Conservation (phyloP, 2,329 filamentous ascomycete species). For the Claviceps capensis region DNA sequence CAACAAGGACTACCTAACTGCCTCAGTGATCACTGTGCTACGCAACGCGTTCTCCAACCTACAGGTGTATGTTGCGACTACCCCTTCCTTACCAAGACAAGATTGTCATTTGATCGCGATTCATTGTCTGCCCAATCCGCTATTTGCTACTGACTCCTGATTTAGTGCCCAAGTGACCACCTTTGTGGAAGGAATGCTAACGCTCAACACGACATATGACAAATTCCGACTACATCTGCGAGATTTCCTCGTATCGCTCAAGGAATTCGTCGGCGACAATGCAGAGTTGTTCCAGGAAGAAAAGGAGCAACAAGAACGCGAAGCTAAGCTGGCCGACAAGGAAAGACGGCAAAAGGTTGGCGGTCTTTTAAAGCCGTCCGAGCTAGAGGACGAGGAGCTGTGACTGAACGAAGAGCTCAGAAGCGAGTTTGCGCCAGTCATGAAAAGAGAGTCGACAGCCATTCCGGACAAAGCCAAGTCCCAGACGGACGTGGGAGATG, state of each 20-base stretch:
- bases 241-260: constrained; percentile 93
- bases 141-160: background rate
- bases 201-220: constrained; percentile 74
- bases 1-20: constrained; percentile 81
- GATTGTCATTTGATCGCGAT: no score
- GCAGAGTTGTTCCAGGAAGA: constrained; percentile 87
- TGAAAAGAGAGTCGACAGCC: constrained; percentile 9
- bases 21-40: constrained; percentile 74
- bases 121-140: no score
- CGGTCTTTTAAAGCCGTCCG: constrained; percentile 91
- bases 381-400: constrained; percentile 80
- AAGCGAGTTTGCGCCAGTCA: constrained; percentile 39
- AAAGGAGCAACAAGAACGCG: constrained; percentile 79
- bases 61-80: constrained; percentile 52
- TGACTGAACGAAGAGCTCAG: constrained; percentile 67
- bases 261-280: constrained; percentile 94
- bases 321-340: constrained; percentile 76
- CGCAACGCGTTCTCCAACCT: constrained; percentile 90
- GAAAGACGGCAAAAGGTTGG: constrained; percentile 91
- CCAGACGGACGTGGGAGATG: constrained; percentile 28
- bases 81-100: background rate
- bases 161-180: constrained; percentile 67
- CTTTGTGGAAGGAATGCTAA: constrained; percentile 84
- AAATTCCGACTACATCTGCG: constrained; percentile 93
- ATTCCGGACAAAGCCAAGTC: constrained; percentile 14